Percentiles rank a stretch among this genome's conserved stretches.
These are phyloP conservation scores for Globomyces sp. DNA, from an alignment of 371 early-diverging fungal genomes.

Conservation along the genomic window DNA sequence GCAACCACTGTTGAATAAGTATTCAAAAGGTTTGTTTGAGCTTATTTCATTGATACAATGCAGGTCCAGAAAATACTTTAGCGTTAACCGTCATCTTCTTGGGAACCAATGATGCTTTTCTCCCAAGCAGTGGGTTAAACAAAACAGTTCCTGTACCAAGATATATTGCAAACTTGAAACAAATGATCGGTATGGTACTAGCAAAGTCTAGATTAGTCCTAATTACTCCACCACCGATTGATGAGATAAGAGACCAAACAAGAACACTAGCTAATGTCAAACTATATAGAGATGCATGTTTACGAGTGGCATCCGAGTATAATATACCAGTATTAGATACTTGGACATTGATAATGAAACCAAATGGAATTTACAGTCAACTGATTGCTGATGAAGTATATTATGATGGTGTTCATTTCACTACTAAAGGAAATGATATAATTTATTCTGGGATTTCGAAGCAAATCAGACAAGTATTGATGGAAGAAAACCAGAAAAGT, in stretches of 20 bases:
- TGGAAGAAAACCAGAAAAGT: too few relatives aligned
- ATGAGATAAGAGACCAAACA: background rate
- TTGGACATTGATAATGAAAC: background rate
- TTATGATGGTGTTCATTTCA: conserved; percentile 4
- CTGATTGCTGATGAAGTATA: background rate
- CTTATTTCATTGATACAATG: too few relatives aligned
- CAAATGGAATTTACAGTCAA: background rate
- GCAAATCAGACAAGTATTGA: too few relatives aligned
- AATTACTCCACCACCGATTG: background rate
- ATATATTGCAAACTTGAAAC: background rate
- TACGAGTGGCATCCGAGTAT: background rate
- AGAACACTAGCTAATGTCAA: background rate
- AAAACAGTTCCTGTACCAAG: background rate
- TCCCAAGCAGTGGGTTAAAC: background rate
- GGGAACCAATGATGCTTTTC: background rate
- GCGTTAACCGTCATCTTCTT: background rate
- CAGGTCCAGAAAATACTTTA: too few relatives aligned
- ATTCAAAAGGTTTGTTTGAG: too few relatives aligned
- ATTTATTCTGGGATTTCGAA: too few relatives aligned
- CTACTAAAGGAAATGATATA: background rate
- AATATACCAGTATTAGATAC: background rate
- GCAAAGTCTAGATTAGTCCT: background rate
- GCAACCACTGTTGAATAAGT: too few relatives aligned
- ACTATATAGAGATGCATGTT: background rate
- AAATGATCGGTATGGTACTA: background rate